Evolutionary conservation across 768 basidiomycete genomes (phyloP), one percentile per base, ranked within the genome.

Genomic region (Lactifluus subvellereus): DNA sequence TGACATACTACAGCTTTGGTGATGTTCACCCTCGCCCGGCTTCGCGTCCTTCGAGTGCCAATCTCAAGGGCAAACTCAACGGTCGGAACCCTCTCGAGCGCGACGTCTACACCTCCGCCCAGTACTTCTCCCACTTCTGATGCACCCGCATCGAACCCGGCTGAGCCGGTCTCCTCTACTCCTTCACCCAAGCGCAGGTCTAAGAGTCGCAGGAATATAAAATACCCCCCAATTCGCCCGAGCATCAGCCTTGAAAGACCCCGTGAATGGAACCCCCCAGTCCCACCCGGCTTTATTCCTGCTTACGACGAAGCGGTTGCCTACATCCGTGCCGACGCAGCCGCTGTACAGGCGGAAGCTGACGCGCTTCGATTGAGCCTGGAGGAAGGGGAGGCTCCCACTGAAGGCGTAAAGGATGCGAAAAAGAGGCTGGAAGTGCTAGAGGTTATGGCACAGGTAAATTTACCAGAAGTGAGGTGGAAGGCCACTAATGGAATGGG

Each of bases 221-320:
- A 64, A 16, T 69, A 66, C 38, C 61, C 66, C 43, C 68, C 77
- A 20, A 72, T 73, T 64, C 78, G 88, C 20, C 81, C 87, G 4
- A 64, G 72, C 14, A 86, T 87, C 54, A 81, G 80, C 27, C 70
- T 79, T 9, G 74, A 76, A 48, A 74, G 74, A 1, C 86, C 85
- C 2, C 77, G 83, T 27, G 72, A 82, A 73, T 91, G 87, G 87
- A 84, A 82, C 53, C 69, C 82, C 16, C 86, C 89, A 4, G 72
- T 91, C 5, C 79, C 77, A 13, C 72, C 73, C 22, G 87, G 87
- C 6, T 80, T 85, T 8, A 73, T 91, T 32, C 88, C 88, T 2
- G 88, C 85, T 4, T 97, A 93, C 69, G 96, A 98, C 75, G 82
- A 88, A 59, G 94, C 95, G 1, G 75, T 98, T 49, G 78, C 82